Evolutionary conservation across 2,329 filamentous ascomycete genomes (phyloP).

Genomic region (Fusarium equiseti): DNA sequence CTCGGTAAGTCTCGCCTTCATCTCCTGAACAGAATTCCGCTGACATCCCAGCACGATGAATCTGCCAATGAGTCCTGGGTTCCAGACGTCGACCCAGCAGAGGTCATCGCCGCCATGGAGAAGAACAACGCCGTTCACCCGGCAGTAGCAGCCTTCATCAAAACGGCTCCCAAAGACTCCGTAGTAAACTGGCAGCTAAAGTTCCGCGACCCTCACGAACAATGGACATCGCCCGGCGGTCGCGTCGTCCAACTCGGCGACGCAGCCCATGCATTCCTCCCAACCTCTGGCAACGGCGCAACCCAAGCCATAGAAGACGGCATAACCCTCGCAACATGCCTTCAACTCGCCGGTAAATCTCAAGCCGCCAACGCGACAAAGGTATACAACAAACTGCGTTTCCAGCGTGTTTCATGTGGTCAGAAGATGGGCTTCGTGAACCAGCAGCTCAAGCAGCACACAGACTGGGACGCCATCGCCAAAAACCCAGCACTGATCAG

Average conservation of each 20-base stretch:
- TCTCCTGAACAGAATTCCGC: rapidly evolving
- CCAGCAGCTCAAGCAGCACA: slow-evolving; percentile 36
- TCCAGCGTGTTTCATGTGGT: slow-evolving; percentile 13
- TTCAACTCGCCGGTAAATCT: slow-evolving; percentile 9
- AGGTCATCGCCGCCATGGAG: slow-evolving; percentile 30
- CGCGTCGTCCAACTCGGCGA: slow-evolving; percentile 32
- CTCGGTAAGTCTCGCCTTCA: not conserved
- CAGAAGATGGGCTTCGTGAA: slow-evolving; percentile 35
- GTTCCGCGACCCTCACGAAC: slow-evolving; percentile 34
- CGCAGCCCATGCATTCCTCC: slow-evolving; percentile 29
- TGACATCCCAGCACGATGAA: slow-evolving; percentile 13
- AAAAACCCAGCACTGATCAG: slow-evolving; percentile 29
- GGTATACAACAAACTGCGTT: slow-evolving; percentile 26
- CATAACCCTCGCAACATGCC: slow-evolving; percentile 27
- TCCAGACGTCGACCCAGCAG: slow-evolving; percentile 25
- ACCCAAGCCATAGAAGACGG: slow-evolving; percentile 34
- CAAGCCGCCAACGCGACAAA: slow-evolving; percentile 30
- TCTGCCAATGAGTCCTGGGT: slow-evolving; percentile 34
- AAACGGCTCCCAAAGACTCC: slow-evolving; percentile 31
- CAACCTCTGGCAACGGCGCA: slow-evolving; percentile 33
- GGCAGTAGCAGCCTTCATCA: slow-evolving; percentile 25
- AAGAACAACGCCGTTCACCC: slow-evolving; percentile 33
- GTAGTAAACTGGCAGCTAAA: slow-evolving; percentile 38
- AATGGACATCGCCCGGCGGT: slow-evolving; percentile 33
- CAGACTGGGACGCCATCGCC: slow-evolving; percentile 32